These are phyloP conservation scores for Rauvolfia tetraphylla DNA, from an alignment of 257 asterid genomes.

Conservation along the genomic window DNA sequence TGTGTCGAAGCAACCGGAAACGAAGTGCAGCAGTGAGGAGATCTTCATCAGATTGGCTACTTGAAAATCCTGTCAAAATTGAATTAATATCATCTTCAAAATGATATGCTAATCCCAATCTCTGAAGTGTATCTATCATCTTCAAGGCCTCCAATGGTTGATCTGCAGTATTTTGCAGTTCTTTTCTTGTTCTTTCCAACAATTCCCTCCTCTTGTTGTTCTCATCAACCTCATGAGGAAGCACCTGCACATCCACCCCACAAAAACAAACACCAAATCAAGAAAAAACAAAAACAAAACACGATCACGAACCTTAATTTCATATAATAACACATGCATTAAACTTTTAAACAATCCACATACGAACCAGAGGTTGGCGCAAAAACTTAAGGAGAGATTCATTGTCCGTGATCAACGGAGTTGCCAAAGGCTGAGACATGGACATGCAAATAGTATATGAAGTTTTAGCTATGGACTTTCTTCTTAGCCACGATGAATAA, in stretches of 20 bases:
- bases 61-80: constrained; percentile 19
- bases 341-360: background rate
- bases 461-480: background rate
- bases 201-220: constrained; percentile 36
- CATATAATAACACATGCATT: background rate
- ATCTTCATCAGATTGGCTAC: constrained; percentile 20
- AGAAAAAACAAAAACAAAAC: background rate
- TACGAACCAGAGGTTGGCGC: constrained; percentile 14
- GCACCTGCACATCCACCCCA: constrained; percentile 19
- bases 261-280: background rate
- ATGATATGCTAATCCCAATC: constrained; percentile 52
- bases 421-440: constrained; percentile 9
- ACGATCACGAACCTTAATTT: background rate
- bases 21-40: constrained; percentile 47
- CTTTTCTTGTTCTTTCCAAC: constrained; percentile 25
- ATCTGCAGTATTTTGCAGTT: constrained; percentile 17
- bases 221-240: constrained; percentile 39
- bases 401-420: constrained; percentile 18
- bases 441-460: constrained; percentile 14
- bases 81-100: constrained; percentile 41
- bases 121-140: constrained; percentile 47
- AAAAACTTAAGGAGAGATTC: constrained; percentile 17
- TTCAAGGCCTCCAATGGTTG: constrained; percentile 31
- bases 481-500: constrained; percentile 1
- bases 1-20: constrained; percentile 59